Evolutionary conservation across 106 monocot species (phyloP), one percentile per base, ranked within the genome.

Genomic region (Platanthera guangdongensis): DNA sequence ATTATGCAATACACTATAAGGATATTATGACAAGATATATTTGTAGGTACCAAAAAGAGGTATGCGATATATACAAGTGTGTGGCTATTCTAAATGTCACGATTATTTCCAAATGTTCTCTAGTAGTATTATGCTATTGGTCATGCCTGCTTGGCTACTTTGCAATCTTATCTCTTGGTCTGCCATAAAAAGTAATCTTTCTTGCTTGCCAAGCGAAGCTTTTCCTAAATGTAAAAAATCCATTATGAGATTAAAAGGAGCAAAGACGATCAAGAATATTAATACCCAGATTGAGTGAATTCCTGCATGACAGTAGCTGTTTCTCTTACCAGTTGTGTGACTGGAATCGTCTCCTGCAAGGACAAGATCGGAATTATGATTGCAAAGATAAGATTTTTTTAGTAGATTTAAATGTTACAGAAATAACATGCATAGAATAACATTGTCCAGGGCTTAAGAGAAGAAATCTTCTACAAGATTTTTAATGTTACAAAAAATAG

Each of bases 291-390:
- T 51, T 96, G 96, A n/a, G 96, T 96, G 80, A 96, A 96, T 71
- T 96, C 96, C 73, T 96, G 96, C 96, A 96, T 96, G 49, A 96
- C 96, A 60, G 93, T 82, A 70, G 96, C 96, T 76, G 93, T 96
- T 83, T 96, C 96, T 68, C 96, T 87, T 8, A 96, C 93, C 81
- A 96, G 93, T 79, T 96, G 96, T 19, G 96, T 93, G 71, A 93
- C 93, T 30, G 96, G 96, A 74, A 96, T 96, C 25, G 84, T 25
- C 68, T 96, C 96, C 95, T 95, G 81, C 79, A 90, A 62, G 68
- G 7, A 72, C 12, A 10, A 21, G 18, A 47, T 22, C 39, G 50
- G 16, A 72, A 19, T 39, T 39, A 39, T 39, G 39, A 39, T 39
- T 3, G 39, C 39, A 39, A 39, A 39, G 39, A 3, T 39, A 39